Conservation (phyloP, 2,329 filamentous ascomycete species). For the Calonectria pteridis region DNA sequence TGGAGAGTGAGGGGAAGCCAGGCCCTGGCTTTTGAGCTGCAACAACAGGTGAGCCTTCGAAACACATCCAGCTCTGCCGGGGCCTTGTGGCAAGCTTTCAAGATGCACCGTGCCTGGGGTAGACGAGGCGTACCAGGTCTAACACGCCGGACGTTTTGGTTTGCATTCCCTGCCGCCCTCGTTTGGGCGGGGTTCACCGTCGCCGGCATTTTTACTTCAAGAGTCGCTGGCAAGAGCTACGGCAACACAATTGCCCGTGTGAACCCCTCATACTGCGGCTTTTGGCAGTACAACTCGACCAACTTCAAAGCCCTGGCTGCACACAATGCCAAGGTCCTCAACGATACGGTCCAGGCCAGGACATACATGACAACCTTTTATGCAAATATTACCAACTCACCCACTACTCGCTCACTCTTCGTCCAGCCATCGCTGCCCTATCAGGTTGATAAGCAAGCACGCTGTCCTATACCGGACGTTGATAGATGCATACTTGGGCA, state of each 20-base stretch:
- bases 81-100: background rate
- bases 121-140: background rate
- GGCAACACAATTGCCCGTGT: background rate
- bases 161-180: background rate
- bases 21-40: background rate
- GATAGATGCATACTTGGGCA: background rate
- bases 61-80: background rate
- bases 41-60: background rate
- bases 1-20: background rate
- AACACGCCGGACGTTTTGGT: background rate
- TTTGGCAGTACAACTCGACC: background rate
- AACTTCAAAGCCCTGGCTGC: background rate
- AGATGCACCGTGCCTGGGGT: background rate
- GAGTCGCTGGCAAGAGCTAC: background rate
- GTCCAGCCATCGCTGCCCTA: background rate
- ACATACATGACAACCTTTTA: constrained; percentile 1
- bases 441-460: background rate
- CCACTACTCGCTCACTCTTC: background rate
- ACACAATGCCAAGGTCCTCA: background rate
- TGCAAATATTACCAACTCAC: background rate
- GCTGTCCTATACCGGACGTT: background rate
- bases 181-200: background rate
- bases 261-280: background rate
- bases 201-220: background rate
- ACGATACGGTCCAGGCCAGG: background rate